A percentile compares a stretch with the other conserved stretches of the same genome.
phyloP scores from a whole-genome alignment of 106 monocot genomes.

The Dioscorea zingiberensis region DNA sequence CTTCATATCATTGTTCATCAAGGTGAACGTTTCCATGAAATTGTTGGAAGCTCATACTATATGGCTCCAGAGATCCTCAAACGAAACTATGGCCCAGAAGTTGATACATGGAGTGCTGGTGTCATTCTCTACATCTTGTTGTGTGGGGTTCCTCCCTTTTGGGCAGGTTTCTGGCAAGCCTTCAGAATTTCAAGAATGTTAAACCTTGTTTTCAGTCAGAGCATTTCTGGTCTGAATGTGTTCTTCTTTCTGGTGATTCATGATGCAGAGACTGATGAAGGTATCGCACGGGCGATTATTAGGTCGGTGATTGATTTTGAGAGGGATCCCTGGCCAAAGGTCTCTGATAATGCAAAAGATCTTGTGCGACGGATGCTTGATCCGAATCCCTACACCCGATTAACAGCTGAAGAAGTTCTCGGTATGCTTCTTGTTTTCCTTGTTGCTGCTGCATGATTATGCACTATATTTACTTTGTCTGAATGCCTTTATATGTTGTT shows the following conservation, averaged over 20 bases:
- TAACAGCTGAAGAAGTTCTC: conserved; percentile 57
- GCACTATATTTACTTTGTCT: no score
- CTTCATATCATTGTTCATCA: neutral
- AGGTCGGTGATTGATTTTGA: conserved; percentile 36
- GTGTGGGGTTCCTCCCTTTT: conserved; percentile 65
- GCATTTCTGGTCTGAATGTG: no score
- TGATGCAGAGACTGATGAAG: conserved; percentile 56
- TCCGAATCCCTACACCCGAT: conserved; percentile 34
- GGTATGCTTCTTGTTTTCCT: conserved; percentile 17
- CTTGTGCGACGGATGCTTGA: conserved; percentile 60
- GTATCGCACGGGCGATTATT: conserved; percentile 51
- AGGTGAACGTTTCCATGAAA: conserved; percentile 47
- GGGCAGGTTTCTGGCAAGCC: conserved; percentile 37
- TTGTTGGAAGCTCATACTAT: conserved; percentile 62
- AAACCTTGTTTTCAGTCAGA: no score
- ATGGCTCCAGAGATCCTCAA: conserved; percentile 66
- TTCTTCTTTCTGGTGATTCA: neutral
- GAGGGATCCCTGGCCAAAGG: conserved; percentile 65
- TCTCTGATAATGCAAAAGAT: conserved; percentile 52
- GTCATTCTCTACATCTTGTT: conserved; percentile 62
- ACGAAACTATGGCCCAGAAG: conserved; percentile 51
- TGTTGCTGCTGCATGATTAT: neutral
- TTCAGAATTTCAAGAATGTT: neutral
- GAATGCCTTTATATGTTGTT: no score
- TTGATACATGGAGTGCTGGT: conserved; percentile 63